Conservation (phyloP, 2,329 filamentous ascomycete genomes). For the Blumeria graminis region DNA sequence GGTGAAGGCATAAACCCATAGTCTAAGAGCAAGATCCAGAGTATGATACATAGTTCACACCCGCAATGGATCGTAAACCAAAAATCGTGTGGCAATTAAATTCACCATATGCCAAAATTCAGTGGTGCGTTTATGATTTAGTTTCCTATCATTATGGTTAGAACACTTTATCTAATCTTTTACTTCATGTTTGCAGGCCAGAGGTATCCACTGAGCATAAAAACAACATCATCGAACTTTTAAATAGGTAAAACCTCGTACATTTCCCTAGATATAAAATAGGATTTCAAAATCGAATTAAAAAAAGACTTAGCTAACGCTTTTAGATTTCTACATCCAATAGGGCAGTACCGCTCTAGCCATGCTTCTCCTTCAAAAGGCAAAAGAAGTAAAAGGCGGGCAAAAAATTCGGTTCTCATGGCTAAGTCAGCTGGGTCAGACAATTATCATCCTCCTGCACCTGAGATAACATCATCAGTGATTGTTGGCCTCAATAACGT, state of each 20-base stretch:
- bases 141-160: neutral
- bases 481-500: constrained; percentile 42
- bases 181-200: constrained; percentile 25
- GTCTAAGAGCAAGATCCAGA: too few relatives aligned
- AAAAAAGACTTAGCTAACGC: too few relatives aligned
- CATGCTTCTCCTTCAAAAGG: constrained; percentile 34
- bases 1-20: neutral
- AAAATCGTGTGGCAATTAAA: constrained; percentile 40
- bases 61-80: constrained; percentile 24
- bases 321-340: constrained; percentile 34
- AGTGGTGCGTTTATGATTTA: constrained; percentile 25
- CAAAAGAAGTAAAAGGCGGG: constrained; percentile 29
- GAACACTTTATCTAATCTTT: neutral
- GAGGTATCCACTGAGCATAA: constrained; percentile 31
- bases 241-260: constrained; percentile 29
- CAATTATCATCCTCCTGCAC: constrained; percentile 16
- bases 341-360: constrained; percentile 34
- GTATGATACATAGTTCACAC: too few relatives aligned
- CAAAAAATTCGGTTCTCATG: constrained; percentile 21
- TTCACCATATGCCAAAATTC: constrained; percentile 33
- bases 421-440: constrained; percentile 11
- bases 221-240: constrained; percentile 37
- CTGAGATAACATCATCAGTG: constrained; percentile 30
- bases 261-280: constrained; percentile 5
- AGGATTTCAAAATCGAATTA: too few relatives aligned